These are phyloP conservation scores for Botrytis byssoidea DNA, from an alignment of 2,329 filamentous ascomycete species.

Conservation along the genomic window DNA sequence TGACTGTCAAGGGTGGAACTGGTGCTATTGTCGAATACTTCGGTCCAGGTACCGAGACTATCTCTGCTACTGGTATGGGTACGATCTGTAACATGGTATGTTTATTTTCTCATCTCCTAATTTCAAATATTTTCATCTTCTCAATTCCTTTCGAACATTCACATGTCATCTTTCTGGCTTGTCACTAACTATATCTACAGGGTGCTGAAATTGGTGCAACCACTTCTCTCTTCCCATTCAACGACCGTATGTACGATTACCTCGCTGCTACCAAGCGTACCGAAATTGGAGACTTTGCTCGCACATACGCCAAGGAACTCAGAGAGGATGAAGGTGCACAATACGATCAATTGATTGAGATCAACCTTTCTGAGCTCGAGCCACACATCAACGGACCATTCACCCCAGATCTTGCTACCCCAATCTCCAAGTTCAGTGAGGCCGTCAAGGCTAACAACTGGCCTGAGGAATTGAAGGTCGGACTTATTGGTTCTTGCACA, in stretches of 20 bases:
- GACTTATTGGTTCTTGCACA: constrained; percentile 96
- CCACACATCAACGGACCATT: constrained; percentile 99
- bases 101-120: neutral
- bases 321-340: constrained; percentile 84
- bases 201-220: constrained; percentile 76
- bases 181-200: neutral
- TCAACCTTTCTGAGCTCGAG: constrained; percentile 92
- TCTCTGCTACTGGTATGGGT: constrained; percentile 84
- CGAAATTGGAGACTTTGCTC: constrained; percentile 87
- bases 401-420: constrained; percentile 95
- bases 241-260: constrained; percentile 97
- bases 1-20: constrained; percentile 97
- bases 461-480: constrained; percentile 95
- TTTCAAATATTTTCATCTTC: neutral
- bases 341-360: constrained; percentile 94
- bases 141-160: neutral
- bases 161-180: neutral
- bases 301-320: constrained; percentile 80
- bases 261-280: constrained; percentile 85
- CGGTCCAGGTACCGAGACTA: constrained; percentile 68
- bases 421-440: constrained; percentile 95
- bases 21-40: constrained; percentile 83
- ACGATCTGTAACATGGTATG: constrained; percentile 69
- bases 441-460: constrained; percentile 92
- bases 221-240: constrained; percentile 95